phyloP scores from a whole-genome alignment of 352 stramenopile genomes.

The Phytophthora cactorum region DNA sequence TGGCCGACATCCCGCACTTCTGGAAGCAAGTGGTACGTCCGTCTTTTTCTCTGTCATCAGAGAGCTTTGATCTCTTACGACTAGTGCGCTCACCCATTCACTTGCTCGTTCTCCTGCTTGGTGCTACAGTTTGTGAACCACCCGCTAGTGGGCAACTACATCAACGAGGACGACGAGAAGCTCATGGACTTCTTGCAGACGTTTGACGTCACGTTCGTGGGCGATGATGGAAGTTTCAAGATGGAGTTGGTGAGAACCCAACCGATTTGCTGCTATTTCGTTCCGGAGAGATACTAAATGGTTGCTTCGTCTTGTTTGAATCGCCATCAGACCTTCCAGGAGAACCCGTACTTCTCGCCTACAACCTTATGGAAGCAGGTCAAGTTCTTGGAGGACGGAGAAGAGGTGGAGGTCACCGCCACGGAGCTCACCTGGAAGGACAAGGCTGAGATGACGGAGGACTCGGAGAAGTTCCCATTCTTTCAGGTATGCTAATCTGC shows the following conservation, averaged over 20 bases:
- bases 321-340: conserved; percentile 54
- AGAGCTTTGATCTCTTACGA: conserved; percentile 1
- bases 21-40: conserved; percentile 76
- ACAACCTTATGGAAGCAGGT: conserved; percentile 74
- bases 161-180: conserved; percentile 60
- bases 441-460: conserved; percentile 58
- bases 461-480: conserved; percentile 53
- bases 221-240: conserved; percentile 75
- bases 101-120: background rate
- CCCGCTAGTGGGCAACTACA: conserved; percentile 52
- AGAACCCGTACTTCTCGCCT: conserved; percentile 71
- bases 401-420: conserved; percentile 59
- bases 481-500: conserved; percentile 45
- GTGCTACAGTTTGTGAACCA: conserved; percentile 69
- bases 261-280: too few species aligned
- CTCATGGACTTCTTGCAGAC: conserved; percentile 58
- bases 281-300: background rate
- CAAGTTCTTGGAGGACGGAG: conserved; percentile 72
- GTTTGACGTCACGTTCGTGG: conserved; percentile 70
- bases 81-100: conserved; percentile 1
- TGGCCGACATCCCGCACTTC: conserved; percentile 71
- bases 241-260: conserved; percentile 62
- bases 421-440: conserved; percentile 70
- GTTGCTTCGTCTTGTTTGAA: conserved; percentile 6
- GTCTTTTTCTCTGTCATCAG: background rate